Conservation (phyloP, 805 yeast genomes). For the Isabelozyma heimii region DNA sequence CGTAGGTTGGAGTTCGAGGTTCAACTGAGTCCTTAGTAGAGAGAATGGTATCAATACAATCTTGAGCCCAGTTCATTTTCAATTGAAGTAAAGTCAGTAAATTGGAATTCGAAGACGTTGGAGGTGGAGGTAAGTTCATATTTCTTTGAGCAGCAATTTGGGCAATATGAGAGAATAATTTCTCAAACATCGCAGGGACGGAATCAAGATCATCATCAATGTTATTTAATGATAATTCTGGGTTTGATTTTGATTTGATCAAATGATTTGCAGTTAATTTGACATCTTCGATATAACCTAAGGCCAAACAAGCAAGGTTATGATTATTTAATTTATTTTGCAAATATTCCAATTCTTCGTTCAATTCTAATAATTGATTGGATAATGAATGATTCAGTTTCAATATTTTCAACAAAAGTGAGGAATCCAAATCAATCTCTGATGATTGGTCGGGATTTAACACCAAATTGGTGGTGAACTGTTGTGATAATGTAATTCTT, state of each 20-base stretch:
- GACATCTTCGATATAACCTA: constrained; percentile 48
- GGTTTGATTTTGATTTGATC: not conserved
- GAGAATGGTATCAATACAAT: constrained; percentile 37
- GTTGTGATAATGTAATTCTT: constrained; percentile 29
- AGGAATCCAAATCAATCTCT: constrained; percentile 22
- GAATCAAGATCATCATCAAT: not conserved
- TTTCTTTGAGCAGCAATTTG: constrained; percentile 44
- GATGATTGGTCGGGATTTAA: constrained; percentile 9
- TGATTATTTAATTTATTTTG: constrained; percentile 34
- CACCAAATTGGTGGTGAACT: constrained; percentile 28
- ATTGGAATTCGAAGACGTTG: constrained; percentile 13
- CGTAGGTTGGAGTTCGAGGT: constrained; percentile 1
- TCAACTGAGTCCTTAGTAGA: constrained; percentile 1
- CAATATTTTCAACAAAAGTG: constrained; percentile 26
- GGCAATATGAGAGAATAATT: constrained; percentile 45
- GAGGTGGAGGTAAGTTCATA: constrained; percentile 24
- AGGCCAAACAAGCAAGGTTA: constrained; percentile 41
- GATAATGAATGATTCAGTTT: constrained; percentile 32
- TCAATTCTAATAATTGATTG: constrained; percentile 20
- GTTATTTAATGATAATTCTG: constrained; percentile 1
- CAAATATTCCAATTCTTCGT: constrained; percentile 27
- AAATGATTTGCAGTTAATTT: constrained; percentile 15
- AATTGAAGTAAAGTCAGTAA: constrained; percentile 13
- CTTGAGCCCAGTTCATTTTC: constrained; percentile 34
- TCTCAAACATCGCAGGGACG: constrained; percentile 29